phyloP scores from a whole-genome alignment of 2,329 filamentous ascomycete species.

The Fusarium sp. region DNA sequence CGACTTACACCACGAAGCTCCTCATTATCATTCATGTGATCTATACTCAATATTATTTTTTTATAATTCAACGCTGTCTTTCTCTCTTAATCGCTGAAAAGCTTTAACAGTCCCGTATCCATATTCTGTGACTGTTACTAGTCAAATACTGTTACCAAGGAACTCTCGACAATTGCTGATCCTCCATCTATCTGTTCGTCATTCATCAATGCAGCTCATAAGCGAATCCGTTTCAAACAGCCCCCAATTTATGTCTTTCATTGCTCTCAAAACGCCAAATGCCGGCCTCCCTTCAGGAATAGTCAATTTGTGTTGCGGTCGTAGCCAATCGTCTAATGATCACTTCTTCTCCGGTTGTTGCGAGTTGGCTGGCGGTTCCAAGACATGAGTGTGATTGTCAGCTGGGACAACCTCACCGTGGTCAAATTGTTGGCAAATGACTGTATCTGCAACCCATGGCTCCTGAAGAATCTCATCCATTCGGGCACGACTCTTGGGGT shows the following conservation, averaged over 20 bases:
- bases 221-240: conserved; percentile 30
- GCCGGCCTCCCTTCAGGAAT: conserved; percentile 4
- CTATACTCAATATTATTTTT: background rate
- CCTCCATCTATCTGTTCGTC: conserved; percentile 40
- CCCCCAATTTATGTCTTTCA: conserved; percentile 26
- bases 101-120: background rate
- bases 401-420: conserved; percentile 76
- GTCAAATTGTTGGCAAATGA: conserved; percentile 83
- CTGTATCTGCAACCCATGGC: conserved; percentile 86
- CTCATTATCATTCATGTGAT: background rate
- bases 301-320: conserved; percentile 4
- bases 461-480: conserved; percentile 89
- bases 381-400: conserved; percentile 82
- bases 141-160: conserved; percentile 13
- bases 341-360: conserved; percentile 46
- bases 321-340: conserved; percentile 7
- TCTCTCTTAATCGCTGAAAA: background rate
- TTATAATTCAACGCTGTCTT: conserved; percentile 15
- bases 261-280: conserved; percentile 40
- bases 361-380: conserved; percentile 73
- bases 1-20: background rate
- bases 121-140: conserved; percentile 4
- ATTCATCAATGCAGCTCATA: conserved; percentile 31
- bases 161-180: conserved; percentile 33
- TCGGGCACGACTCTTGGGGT: conserved; percentile 83